These are phyloP conservation scores for Botryotinia narcissicola DNA, from an alignment of 2,329 filamentous ascomycete species.

Conservation along the genomic window DNA sequence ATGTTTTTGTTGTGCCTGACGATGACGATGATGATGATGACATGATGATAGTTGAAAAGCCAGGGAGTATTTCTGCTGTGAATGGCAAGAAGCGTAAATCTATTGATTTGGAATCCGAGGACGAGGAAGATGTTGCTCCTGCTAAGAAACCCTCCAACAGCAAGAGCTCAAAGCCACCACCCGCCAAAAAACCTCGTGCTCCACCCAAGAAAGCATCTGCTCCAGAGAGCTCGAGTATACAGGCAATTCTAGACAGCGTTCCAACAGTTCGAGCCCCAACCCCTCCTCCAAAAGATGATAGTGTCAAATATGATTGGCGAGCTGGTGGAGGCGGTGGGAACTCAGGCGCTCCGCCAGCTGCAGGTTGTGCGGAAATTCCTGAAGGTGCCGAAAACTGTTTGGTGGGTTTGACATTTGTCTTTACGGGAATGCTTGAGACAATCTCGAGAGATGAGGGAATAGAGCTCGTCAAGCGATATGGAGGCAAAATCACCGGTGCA, in stretches of 20 bases:
- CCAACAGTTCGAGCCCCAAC: constrained; percentile 79
- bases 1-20: constrained; percentile 33
- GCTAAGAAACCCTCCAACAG: constrained; percentile 53
- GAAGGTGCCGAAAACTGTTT: constrained; percentile 86
- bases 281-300: constrained; percentile 69
- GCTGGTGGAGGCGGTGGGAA: constrained; percentile 59
- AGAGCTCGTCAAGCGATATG: constrained; percentile 85
- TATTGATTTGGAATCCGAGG: constrained; percentile 52
- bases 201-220: constrained; percentile 59
- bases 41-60: constrained; percentile 36
- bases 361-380: constrained; percentile 69
- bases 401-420: constrained; percentile 86
- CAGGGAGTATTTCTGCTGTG: constrained; percentile 26
- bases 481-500: constrained; percentile 80
- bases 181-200: constrained; percentile 38
- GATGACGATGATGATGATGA: constrained; percentile 50
- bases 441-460: constrained; percentile 83
- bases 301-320: constrained; percentile 78
- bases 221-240: constrained; percentile 67
- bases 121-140: constrained; percentile 51
- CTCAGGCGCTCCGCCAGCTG: constrained; percentile 60
- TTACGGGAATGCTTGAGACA: constrained; percentile 81
- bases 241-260: constrained; percentile 85
- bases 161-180: constrained; percentile 37
- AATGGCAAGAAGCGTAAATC: constrained; percentile 59